Base-by-base conservation (phyloP, 345 rosid species). In the Raphanus raphanistrum region DNA sequence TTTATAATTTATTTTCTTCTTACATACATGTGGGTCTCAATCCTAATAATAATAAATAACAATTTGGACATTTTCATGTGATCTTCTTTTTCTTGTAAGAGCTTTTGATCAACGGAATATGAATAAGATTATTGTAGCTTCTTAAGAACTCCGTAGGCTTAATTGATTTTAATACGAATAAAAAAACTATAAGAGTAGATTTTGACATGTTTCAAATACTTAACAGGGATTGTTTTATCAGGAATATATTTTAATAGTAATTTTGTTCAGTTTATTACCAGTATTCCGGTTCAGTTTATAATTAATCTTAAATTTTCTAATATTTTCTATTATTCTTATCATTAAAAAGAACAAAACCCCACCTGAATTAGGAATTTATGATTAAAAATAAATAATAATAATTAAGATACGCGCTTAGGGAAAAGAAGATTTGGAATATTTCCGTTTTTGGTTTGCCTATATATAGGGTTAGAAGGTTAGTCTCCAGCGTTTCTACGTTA, bases 21-120 rank as follows among this genome's bases (percentile, higher is more conserved):
- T 78, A 48, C 33, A n/a, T 57, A 71, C 52, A 64, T n/a, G 36
- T 31, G 72, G 26, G 76, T 66, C 43, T 58, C 69, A 12, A 35
- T 48, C 57, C 45, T 78, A 59, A 32, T 67, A 52, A 52, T 16
- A 72, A 78, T 78, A 66, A 78, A 45, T 12, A 15, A 15, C 2
- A 12, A 27, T 8, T 64, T 66, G 73, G 73, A 59, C 45, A 48
- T 45, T 48, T n/a, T n/a, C 6, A 26, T 72, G 70, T 66, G 60
- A 45, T 72, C 13, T 48, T 60, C 15, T 66, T 63, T 72, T 72
- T 60, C n/a, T 7, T 72, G 67, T 21, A 55, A 64, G 52, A 28
- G 66, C 26, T 38, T 64, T 38, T 64, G 60, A 71, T 57, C 54
- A 64, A 64, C 41, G 32, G 28, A 68, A 76, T 8, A 10, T 32